phyloP scores from a whole-genome alignment of 2,329 filamentous ascomycete species.

The Chalaropsis ovoidea region DNA sequence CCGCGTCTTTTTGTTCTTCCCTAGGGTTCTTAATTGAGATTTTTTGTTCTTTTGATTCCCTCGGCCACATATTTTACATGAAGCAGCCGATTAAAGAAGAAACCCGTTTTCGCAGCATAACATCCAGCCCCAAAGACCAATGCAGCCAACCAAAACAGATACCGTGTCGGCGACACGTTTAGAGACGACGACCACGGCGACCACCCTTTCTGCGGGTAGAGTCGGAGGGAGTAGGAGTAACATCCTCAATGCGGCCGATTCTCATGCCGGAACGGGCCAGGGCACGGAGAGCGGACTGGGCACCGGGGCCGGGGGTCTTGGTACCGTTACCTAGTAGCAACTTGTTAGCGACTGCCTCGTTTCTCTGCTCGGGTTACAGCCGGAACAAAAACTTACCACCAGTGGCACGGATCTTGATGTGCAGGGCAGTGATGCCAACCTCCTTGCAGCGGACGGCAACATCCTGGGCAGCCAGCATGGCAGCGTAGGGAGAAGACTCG shows the following conservation, averaged over 20 bases:
- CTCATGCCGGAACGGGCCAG: slow-evolving; percentile 99
- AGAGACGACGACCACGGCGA: slow-evolving; percentile 99
- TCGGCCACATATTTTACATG: slow-evolving; percentile 25
- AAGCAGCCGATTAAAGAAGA: slow-evolving; percentile 26
- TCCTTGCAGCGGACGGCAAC: slow-evolving; percentile 77
- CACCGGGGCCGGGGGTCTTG: slow-evolving; percentile 98
- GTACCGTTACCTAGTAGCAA: slow-evolving; percentile 71
- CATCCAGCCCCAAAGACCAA: slow-evolving; percentile 23
- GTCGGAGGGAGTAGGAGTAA: slow-evolving; percentile 97
- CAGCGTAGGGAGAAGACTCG: slow-evolving; percentile 98
- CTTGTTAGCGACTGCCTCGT: slow-evolving; percentile 1
- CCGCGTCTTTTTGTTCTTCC: slow-evolving; percentile 26
- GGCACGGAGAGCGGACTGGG: slow-evolving; percentile 96
- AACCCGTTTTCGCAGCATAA: slow-evolving; percentile 26
- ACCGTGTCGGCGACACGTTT: slow-evolving; percentile 35
- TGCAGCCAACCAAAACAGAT: slow-evolving; percentile 26
- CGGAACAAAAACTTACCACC: slow-evolving; percentile 56
- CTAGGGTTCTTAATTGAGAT: slow-evolving; percentile 25
- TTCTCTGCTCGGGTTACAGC: background rate
- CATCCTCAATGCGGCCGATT: slow-evolving; percentile 99
- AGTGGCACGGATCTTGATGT: slow-evolving; percentile 99
- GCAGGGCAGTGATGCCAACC: slow-evolving; percentile 74
- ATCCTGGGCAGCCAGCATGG: slow-evolving; percentile 99
- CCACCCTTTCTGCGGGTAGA: slow-evolving; percentile 99
- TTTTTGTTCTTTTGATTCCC: slow-evolving; percentile 27